Evolutionary conservation across 129 eudicot species (phyloP).

Genomic region (Calendula officinalis): DNA sequence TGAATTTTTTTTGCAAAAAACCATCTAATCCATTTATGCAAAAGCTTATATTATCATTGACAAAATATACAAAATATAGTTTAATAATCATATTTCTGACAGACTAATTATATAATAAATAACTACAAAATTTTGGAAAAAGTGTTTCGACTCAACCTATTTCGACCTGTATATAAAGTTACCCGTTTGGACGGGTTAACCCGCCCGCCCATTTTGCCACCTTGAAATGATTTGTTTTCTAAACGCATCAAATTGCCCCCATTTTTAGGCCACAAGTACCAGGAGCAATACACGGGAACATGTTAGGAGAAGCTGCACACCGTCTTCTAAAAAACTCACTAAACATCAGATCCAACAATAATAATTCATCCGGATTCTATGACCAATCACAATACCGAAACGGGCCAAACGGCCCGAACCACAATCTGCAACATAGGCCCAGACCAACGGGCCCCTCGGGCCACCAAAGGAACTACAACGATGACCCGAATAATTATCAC

Average conservation of each 20-base stretch:
- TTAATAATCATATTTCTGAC: too few relatives aligned
- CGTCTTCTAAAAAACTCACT: slow-evolving; percentile 83
- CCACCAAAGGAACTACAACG: slow-evolving; percentile 44
- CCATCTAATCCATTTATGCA: too few relatives aligned
- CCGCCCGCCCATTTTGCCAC: too few relatives aligned
- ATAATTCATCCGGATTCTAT: slow-evolving; percentile 29
- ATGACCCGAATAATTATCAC: slow-evolving; percentile 36
- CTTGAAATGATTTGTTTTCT: background rate
- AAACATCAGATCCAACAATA: slow-evolving; percentile 47
- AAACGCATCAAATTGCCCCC: slow-evolving; percentile 17
- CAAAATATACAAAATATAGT: too few relatives aligned
- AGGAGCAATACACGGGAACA: slow-evolving; percentile 75
- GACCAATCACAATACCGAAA: slow-evolving; percentile 39
- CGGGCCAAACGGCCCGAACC: slow-evolving; percentile 40
- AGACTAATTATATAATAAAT: too few relatives aligned
- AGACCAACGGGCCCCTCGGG: slow-evolving; percentile 75
- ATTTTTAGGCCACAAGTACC: slow-evolving; percentile 75
- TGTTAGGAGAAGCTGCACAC: slow-evolving; percentile 91
- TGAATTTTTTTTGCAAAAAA: too few relatives aligned
- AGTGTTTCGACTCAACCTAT: too few relatives aligned
- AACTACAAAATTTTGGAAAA: too few relatives aligned
- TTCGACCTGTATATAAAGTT: too few relatives aligned
- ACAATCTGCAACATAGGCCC: slow-evolving; percentile 47
- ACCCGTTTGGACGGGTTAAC: too few relatives aligned
- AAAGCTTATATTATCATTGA: too few relatives aligned